Percentiles rank a stretch among this genome's conserved stretches.
These are phyloP conservation scores for Cyphellophora attinorum DNA, from an alignment of 2,329 filamentous ascomycete species.

Conservation along the genomic window DNA sequence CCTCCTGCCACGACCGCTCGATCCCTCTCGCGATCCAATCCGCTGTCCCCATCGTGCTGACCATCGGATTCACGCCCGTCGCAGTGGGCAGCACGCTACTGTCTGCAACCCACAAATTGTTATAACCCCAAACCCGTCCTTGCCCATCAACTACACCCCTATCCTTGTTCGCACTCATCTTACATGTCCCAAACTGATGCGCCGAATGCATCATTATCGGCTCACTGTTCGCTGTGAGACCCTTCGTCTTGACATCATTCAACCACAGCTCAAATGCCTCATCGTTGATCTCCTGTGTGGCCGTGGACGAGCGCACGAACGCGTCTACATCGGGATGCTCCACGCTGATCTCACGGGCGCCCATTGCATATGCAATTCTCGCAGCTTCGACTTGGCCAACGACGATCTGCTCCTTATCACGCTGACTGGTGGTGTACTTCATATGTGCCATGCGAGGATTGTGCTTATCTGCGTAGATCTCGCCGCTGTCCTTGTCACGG, in stretches of 20 bases:
- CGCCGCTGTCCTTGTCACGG: slow-evolving; percentile 67
- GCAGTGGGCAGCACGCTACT: slow-evolving; percentile 42
- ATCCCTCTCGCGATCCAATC: slow-evolving; percentile 36
- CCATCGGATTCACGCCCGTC: slow-evolving; percentile 43
- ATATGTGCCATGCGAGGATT: slow-evolving; percentile 58
- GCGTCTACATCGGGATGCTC: slow-evolving; percentile 52
- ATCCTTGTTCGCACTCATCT: slow-evolving; percentile 33
- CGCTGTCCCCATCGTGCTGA: slow-evolving; percentile 41
- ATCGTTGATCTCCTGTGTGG: slow-evolving; percentile 25
- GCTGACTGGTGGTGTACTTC: slow-evolving; percentile 59
- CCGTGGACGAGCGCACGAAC: slow-evolving; percentile 43
- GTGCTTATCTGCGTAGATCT: slow-evolving; percentile 63
- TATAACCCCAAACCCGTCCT: slow-evolving; percentile 37
- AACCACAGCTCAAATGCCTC: slow-evolving; percentile 50
- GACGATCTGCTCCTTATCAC: slow-evolving; percentile 63
- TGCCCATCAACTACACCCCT: slow-evolving; percentile 34
- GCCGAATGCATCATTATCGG: slow-evolving; percentile 23
- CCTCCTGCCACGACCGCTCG: slow-evolving; percentile 1
- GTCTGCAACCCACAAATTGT: slow-evolving; percentile 38
- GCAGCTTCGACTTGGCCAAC: slow-evolving; percentile 62
- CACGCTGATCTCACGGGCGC: slow-evolving; percentile 70
- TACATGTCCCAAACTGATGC: slow-evolving; percentile 43
- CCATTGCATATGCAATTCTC: slow-evolving; percentile 68
- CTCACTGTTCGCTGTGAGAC: slow-evolving; percentile 23
- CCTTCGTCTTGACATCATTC: slow-evolving; percentile 33